Evolutionary conservation across 495 filamentous ascomycete species (phyloP), one percentile per base, ranked within the genome.

Genomic region (Trichoderma parareesei): DNA sequence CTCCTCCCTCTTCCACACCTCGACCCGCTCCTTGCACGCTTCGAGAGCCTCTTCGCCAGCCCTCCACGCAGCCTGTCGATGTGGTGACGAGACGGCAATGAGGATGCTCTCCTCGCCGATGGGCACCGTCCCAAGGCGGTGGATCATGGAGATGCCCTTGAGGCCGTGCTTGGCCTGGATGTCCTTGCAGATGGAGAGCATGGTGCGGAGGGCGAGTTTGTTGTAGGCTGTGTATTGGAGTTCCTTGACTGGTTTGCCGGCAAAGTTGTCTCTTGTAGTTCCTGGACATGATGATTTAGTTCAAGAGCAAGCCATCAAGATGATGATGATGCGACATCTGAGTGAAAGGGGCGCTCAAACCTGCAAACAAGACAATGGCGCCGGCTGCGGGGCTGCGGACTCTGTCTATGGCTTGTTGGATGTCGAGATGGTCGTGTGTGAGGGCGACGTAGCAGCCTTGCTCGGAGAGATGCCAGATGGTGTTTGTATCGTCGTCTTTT

Each of bases 1-100:
- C 71, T 90, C 88, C 81, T 98, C 94, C 71, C 84, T 79, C 78
- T 98, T 98, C 94, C 94, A 98, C 60, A 98, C 87, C 82, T 98
- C 94, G 48, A 89, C 89, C 66, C 81, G 83, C 70, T 82, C 85
- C 78, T 98, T 98, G 70, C 89, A 91, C 71, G 81, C 77, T 82
- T 98, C 93, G 68, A 98, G 77, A 46, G 91, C 88, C 78, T 93
- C 91, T 79, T 98, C 93, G 0, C 91, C 94, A 0, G 87, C 95
- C 68, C 78, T 77, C 93, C 93, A 98, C 44, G 90, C 94, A 53
- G 89, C 90, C 69, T 87, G 84, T n/a, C 94, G 83, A 81, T 98
- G 94, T 53, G 90, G 85, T 33, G 89, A 80, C 61, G 89, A 90
- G 14, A 98, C 90, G 9, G 91, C 91, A 73, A 98, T 91, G 66